phyloP scores from a whole-genome alignment of 1,284 basidiomycete species.

The Trichosporon sp. region DNA sequence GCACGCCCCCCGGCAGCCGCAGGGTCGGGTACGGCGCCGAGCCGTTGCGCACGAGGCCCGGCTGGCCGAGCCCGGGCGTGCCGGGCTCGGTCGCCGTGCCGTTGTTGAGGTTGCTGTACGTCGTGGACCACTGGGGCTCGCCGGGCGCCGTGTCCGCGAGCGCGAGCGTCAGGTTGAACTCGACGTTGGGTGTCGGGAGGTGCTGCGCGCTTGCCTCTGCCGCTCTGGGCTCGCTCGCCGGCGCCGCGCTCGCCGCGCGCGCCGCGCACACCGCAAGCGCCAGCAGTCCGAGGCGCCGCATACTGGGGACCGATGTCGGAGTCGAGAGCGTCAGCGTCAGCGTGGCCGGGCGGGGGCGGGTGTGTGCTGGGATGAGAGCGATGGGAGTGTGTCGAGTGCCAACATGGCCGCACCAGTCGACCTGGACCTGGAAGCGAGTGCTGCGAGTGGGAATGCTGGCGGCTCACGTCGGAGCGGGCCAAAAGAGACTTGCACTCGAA shows the following conservation, averaged over 20 bases:
- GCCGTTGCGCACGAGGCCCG: neutral
- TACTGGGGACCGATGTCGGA: neutral
- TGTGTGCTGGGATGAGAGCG: neutral
- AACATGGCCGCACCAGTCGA: neutral
- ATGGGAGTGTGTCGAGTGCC: neutral
- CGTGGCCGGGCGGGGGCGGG: neutral
- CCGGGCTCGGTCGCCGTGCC: neutral
- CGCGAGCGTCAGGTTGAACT: neutral
- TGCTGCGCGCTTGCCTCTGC: too few relatives aligned
- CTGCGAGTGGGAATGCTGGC: neutral
- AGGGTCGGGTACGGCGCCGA: neutral
- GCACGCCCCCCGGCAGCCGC: neutral
- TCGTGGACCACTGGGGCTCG: neutral
- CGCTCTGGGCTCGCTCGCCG: too few relatives aligned
- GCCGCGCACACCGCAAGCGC: neutral
- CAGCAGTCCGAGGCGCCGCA: neutral
- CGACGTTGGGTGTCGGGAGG: neutral
- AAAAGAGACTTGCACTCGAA: neutral
- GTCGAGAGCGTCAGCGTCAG: neutral
- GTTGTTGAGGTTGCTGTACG: neutral
- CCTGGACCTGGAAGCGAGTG: too few relatives aligned
- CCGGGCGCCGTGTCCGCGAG: neutral
- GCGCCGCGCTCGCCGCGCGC: too few relatives aligned
- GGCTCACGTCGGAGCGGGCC: neutral
- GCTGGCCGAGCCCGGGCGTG: neutral